Evolutionary conservation across 306 rosid species (phyloP).

Genomic region (Prunus campanulata): DNA sequence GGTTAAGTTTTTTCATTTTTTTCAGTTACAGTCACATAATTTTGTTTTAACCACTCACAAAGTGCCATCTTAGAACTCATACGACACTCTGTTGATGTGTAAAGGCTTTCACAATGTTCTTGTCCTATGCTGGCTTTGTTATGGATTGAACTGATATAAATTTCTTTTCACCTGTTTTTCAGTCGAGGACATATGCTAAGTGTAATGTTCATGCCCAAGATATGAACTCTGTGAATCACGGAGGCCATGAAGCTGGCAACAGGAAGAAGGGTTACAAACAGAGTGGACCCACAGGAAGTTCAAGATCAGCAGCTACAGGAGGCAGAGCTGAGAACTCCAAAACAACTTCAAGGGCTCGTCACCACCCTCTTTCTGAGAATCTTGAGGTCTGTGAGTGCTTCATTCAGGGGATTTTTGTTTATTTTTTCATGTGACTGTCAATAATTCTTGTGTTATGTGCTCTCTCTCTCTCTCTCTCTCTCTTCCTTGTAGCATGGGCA

Average conservation of each 20-base stretch:
- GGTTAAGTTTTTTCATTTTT: not conserved
- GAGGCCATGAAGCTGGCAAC: not conserved
- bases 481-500: not conserved
- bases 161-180: not conserved
- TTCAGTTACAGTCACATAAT: not conserved
- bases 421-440: not conserved
- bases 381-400: not conserved
- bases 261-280: conserved; percentile 4
- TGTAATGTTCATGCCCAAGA: not conserved
- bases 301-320: not conserved
- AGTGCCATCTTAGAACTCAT: too few species aligned
- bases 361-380: not conserved
- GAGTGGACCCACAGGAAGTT: not conserved
- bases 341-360: not conserved
- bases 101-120: not conserved
- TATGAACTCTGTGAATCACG: not conserved
- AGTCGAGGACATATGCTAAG: not conserved
- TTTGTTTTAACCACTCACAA: not conserved
- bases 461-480: not conserved
- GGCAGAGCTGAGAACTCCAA: not conserved
- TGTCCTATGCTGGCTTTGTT: not conserved
- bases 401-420: not conserved
- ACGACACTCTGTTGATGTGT: not conserved
- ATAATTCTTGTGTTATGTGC: not conserved
- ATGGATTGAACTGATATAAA: not conserved